phyloP scores from a whole-genome alignment of 805 yeast genomes.

The Scheffersomyces ergatensis region DNA sequence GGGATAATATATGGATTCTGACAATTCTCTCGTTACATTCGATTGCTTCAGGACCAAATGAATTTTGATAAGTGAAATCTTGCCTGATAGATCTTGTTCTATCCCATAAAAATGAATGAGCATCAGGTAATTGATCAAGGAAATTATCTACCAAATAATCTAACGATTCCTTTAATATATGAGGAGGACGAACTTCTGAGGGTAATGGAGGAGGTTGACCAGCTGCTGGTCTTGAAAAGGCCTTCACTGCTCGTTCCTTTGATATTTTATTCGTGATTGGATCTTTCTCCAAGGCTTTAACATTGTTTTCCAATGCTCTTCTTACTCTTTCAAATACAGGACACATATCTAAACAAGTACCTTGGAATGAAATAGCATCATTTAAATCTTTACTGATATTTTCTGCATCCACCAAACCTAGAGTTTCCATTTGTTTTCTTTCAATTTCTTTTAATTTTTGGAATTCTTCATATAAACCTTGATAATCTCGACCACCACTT shows the following conservation, averaged over 20 bases:
- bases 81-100: constrained; percentile 95
- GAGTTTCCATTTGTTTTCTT: constrained; percentile 71
- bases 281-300: constrained; percentile 72
- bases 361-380: constrained; percentile 85
- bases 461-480: constrained; percentile 71
- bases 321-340: constrained; percentile 90
- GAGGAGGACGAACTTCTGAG: constrained; percentile 95
- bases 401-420: constrained; percentile 85
- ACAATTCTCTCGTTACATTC: constrained; percentile 92
- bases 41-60: constrained; percentile 88
- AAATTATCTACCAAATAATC: constrained; percentile 67
- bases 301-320: constrained; percentile 84
- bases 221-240: constrained; percentile 95
- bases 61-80: constrained; percentile 94
- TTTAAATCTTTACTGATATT: constrained; percentile 77
- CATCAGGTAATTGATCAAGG: constrained; percentile 68
- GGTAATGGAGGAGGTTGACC: constrained; percentile 98
- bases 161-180: constrained; percentile 61
- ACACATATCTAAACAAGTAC: constrained; percentile 92
- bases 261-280: constrained; percentile 53
- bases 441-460: constrained; percentile 74
- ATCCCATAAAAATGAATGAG: constrained; percentile 95
- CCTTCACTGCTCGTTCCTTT: constrained; percentile 68
- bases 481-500: constrained; percentile 52
- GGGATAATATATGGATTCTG: constrained; percentile 75